These are phyloP conservation scores for Letharia lupina DNA, from an alignment of 495 filamentous ascomycete species.

Conservation along the genomic window DNA sequence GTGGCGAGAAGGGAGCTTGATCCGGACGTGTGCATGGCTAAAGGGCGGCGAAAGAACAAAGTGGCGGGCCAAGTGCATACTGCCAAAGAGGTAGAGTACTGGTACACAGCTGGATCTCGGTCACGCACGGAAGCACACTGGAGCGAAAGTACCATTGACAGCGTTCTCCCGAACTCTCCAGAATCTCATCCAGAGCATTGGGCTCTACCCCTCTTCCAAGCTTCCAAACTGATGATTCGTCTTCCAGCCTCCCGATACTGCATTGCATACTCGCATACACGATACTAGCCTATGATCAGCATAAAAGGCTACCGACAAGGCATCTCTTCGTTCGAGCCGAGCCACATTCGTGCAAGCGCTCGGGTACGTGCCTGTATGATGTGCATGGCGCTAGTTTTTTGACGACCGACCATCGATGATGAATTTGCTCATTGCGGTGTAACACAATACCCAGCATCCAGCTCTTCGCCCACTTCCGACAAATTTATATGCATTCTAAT, in stretches of 20 bases:
- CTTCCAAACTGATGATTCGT: neutral
- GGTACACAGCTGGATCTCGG: neutral
- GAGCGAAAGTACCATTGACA: neutral
- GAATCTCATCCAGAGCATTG: neutral
- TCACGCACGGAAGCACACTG: neutral
- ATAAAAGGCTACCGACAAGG: neutral
- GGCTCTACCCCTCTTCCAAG: neutral
- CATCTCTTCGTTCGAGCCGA: neutral
- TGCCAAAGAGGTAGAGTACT: neutral
- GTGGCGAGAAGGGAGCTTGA: neutral
- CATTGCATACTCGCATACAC: neutral
- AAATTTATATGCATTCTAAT: neutral
- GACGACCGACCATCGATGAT: neutral
- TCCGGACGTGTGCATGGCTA: neutral
- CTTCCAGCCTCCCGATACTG: neutral
- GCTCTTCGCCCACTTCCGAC: neutral
- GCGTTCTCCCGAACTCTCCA: neutral
- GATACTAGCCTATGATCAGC: neutral
- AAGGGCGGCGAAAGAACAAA: neutral
- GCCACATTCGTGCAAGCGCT: conserved; percentile 6
- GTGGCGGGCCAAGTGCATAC: neutral
- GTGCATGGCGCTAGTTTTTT: neutral
- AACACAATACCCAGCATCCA: neutral
- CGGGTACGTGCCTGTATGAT: neutral
- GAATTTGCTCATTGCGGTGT: neutral